These are phyloP conservation scores for Zopfochytrium polystomum DNA, from an alignment of 371 early-diverging fungal species.

Conservation along the genomic window DNA sequence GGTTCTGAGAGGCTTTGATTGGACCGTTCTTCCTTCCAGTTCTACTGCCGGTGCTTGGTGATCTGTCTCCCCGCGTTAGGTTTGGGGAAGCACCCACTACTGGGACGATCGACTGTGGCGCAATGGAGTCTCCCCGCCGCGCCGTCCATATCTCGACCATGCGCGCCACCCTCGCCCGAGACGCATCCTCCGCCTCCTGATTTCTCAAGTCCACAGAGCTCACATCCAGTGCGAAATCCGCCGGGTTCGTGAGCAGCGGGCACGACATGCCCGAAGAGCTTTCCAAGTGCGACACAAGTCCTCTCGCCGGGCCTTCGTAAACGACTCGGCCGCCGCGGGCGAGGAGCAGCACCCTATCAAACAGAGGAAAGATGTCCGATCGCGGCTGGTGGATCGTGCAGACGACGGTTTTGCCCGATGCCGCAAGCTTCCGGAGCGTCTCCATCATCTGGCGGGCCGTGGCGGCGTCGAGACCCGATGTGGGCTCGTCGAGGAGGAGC, in stretches of 20 bases:
- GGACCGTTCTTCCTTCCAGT: neutral
- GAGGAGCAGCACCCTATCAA: slow-evolving; percentile 84
- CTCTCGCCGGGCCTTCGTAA: slow-evolving; percentile 66
- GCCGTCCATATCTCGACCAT: slow-evolving; percentile 28
- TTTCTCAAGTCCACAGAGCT: slow-evolving; percentile 34
- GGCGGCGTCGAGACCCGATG: slow-evolving; percentile 82
- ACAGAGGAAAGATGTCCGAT: slow-evolving; percentile 82
- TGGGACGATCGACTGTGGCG: too few relatives aligned
- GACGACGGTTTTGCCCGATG: slow-evolving; percentile 80
- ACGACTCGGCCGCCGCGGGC: slow-evolving; percentile 73
- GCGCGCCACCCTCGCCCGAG: slow-evolving; percentile 25
- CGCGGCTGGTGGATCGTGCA: slow-evolving; percentile 94
- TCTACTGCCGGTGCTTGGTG: too few relatives aligned
- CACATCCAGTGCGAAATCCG: slow-evolving; percentile 45
- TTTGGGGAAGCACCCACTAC: neutral
- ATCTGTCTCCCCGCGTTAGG: too few relatives aligned
- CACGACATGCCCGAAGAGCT: slow-evolving; percentile 24
- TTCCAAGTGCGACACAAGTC: slow-evolving; percentile 33
- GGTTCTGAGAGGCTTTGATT: slow-evolving; percentile 4
- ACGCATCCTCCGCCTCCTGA: slow-evolving; percentile 19
- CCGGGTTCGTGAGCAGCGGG: slow-evolving; percentile 44
- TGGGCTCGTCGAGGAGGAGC: slow-evolving; percentile 58
- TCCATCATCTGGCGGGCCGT: slow-evolving; percentile 90
- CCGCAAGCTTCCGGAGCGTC: slow-evolving; percentile 76
- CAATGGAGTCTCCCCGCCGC: neutral